Evolutionary conservation across 2,329 filamentous ascomycete species (phyloP).

Genomic region (Diplodia mutila): DNA sequence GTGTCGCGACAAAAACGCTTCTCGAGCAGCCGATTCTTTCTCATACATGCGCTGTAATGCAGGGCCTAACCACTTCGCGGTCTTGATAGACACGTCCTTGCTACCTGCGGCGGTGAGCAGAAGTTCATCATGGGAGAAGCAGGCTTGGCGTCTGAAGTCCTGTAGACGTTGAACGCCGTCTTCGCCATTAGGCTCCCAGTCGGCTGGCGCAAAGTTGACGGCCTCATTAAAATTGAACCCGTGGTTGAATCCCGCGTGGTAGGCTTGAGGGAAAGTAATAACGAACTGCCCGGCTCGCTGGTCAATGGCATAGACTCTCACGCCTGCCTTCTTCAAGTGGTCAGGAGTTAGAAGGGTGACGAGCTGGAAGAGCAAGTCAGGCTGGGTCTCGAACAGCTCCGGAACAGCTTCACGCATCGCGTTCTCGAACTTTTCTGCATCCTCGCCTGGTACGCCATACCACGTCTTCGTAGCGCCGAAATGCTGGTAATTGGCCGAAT

Average conservation of each 20-base stretch:
- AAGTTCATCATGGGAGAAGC: slow-evolving; percentile 96
- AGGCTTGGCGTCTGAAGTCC: slow-evolving; percentile 86
- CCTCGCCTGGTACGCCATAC: slow-evolving; percentile 95
- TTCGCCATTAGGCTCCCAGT: slow-evolving; percentile 94
- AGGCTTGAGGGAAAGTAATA: slow-evolving; percentile 94
- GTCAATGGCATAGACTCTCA: slow-evolving; percentile 92
- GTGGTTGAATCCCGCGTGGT: slow-evolving; percentile 97
- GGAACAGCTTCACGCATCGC: slow-evolving; percentile 96
- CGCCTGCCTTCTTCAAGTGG: slow-evolving; percentile 88
- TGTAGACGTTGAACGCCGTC: slow-evolving; percentile 84
- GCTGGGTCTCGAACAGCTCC: slow-evolving; percentile 94
- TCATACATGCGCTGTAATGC: slow-evolving; percentile 78
- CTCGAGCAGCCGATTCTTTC: slow-evolving; percentile 71
- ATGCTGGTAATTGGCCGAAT: slow-evolving; percentile 97
- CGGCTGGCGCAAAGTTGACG: slow-evolving; percentile 92
- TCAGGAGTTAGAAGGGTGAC: slow-evolving; percentile 95
- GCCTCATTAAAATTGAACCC: slow-evolving; percentile 99
- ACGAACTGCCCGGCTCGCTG: slow-evolving; percentile 95
- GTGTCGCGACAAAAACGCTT: slow-evolving; percentile 49
- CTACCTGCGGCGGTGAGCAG: slow-evolving; percentile 84
- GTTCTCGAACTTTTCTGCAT: slow-evolving; percentile 91
- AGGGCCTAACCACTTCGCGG: slow-evolving; percentile 91
- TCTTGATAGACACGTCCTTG: slow-evolving; percentile 78
- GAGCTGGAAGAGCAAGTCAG: slow-evolving; percentile 92
- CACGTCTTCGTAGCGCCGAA: slow-evolving; percentile 98